These are phyloP conservation scores for Helianthus annuus DNA, from an alignment of 129 eudicot genomes.

Conservation along the genomic window DNA sequence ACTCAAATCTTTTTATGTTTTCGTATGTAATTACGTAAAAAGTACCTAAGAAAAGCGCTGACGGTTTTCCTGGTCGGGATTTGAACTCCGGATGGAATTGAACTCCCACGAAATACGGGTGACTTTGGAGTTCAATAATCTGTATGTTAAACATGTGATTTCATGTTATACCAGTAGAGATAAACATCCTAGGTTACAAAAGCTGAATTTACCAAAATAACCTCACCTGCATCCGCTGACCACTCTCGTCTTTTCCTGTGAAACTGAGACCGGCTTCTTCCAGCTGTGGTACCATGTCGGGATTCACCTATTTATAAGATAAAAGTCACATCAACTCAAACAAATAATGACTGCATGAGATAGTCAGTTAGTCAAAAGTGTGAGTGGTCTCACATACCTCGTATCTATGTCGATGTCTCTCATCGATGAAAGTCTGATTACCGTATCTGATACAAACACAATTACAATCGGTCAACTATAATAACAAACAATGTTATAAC, in stretches of 20 bases:
- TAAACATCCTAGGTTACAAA: neutral
- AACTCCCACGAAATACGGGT: slow-evolving; percentile 84
- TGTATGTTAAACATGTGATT: slow-evolving; percentile 20
- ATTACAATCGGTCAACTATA: neutral
- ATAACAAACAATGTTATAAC: neutral
- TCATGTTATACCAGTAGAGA: neutral
- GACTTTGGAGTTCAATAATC: slow-evolving; percentile 83
- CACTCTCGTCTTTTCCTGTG: slow-evolving; percentile 93
- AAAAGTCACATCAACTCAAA: neutral
- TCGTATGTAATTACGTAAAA: neutral
- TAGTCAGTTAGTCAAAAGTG: neutral
- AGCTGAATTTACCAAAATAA: neutral
- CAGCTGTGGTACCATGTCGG: slow-evolving; percentile 76
- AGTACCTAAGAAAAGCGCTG: slow-evolving; percentile 80
- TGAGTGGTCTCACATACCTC: slow-evolving; percentile 50
- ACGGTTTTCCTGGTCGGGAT: slow-evolving; percentile 91
- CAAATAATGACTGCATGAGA: neutral
- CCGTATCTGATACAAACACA: slow-evolving; percentile 63
- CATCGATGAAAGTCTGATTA: slow-evolving; percentile 63
- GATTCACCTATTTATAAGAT: slow-evolving; percentile 63
- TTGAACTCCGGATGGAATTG: slow-evolving; percentile 97
- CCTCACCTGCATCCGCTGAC: slow-evolving; percentile 89
- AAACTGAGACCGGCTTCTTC: slow-evolving; percentile 85
- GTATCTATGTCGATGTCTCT: slow-evolving; percentile 96
- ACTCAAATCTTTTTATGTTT: neutral